Base-by-base conservation (phyloP, 2,329 filamentous ascomycete species). In the Periglandula ipomoeae region DNA sequence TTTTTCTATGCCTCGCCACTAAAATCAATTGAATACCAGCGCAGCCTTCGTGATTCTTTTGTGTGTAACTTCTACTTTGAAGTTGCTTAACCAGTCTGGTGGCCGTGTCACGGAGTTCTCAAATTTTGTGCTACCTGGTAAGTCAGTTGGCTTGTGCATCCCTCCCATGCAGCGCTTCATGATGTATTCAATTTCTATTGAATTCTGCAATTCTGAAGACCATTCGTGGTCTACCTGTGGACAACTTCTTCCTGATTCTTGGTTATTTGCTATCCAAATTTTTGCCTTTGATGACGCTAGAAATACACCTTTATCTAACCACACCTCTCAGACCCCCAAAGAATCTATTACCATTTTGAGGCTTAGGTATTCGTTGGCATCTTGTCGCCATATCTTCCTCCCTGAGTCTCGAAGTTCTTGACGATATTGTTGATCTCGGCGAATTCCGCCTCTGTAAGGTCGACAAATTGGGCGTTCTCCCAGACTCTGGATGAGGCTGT, bases 391-490 rank as follows among this genome's bases (percentile, higher is more conserved):
- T 82, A 82, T 11, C 79, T 69, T 2, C 46, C 59, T 1, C 79
- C 79, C 3, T 61, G 60, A 13, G 73, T 59, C 47, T 72, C 67
- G 51, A 79, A 76, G 52, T 63, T 70, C 9, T 63, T 64, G 23
- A 81, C 58, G 10, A 77, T 69, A 7, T 60, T 58, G 35, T 76
- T 70, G 38, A 83, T 72, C 51, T 69, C 65, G 5, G 59, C 62
- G 61, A 78, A 62, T 52, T 82, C 79, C 13, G 70, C 70, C 6
- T 73, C 68, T 1, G 65, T 73, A 26, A 83, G 62, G 1, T 69
- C 64, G 5, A 79, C 64, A 30, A 67, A 51, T 51, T 70, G 70
- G 11, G 70, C 64, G 55, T 87, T 87, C 70, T 87, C 82, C n/a
- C 69, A 56, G 3, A 85, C 71, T 17, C 81, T 71, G n/a, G 66